phyloP scores from a whole-genome alignment of 2,329 filamentous ascomycete genomes.

The Penicillium sp. region DNA sequence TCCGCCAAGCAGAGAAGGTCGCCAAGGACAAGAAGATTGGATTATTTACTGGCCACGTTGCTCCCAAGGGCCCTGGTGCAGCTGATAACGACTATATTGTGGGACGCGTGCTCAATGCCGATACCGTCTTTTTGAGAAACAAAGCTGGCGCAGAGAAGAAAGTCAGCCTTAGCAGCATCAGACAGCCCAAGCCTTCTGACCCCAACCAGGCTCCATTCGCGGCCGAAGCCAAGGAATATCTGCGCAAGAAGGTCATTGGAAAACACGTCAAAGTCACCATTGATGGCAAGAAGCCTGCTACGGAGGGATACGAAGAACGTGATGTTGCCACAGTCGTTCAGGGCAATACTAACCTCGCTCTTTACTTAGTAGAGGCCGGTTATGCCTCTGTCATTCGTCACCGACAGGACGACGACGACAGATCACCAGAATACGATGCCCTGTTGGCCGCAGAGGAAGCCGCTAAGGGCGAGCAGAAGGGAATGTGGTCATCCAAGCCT shows the following conservation, averaged over 20 bases:
- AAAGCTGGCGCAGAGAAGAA: conserved; percentile 84
- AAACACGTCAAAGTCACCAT: conserved; percentile 89
- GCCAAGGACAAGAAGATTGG: conserved; percentile 75
- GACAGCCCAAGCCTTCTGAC: conserved; percentile 86
- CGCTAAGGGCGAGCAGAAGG: conserved; percentile 83
- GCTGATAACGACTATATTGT: conserved; percentile 76
- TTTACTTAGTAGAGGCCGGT: conserved; percentile 83
- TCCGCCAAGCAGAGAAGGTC: conserved; percentile 80
- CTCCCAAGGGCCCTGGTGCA: conserved; percentile 57
- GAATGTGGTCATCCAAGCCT: conserved; percentile 90
- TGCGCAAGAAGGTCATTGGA: conserved; percentile 89
- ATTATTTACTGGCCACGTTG: conserved; percentile 76
- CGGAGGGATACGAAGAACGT: conserved; percentile 86
- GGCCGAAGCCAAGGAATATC: conserved; percentile 92
- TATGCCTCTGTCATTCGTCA: conserved; percentile 94
- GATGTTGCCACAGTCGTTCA: conserved; percentile 86
- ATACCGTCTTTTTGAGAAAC: conserved; percentile 81
- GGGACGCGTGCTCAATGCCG: conserved; percentile 78
- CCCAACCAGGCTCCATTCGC: conserved; percentile 82
- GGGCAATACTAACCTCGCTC: conserved; percentile 80
- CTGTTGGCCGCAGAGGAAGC: conserved; percentile 43
- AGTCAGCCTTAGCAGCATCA: conserved; percentile 86
- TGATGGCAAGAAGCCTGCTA: conserved; percentile 85
- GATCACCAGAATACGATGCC: conserved; percentile 85
- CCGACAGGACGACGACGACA: conserved; percentile 88